Evolutionary conservation across 345 rosid genomes (phyloP).

Genomic region (Noccaea bulbosa): DNA sequence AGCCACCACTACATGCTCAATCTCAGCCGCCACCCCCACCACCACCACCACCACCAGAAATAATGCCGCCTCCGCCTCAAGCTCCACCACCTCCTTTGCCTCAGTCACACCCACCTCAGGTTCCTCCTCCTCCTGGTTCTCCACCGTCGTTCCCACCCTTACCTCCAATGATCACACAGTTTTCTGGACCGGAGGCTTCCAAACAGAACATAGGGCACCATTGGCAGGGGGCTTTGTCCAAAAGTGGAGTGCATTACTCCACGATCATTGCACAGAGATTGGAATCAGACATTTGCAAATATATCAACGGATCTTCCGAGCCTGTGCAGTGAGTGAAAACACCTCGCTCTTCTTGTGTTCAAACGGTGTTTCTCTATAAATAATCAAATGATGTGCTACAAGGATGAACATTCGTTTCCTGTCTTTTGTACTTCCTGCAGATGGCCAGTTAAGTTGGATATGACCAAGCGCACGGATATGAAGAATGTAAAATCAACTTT

Average conservation of each 20-base stretch:
- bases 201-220: constrained; percentile 51
- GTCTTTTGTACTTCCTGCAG: constrained; percentile 53
- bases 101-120: constrained; percentile 65
- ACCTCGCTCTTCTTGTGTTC: constrained; percentile 15
- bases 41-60: constrained; percentile 49
- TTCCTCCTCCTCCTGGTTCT: constrained; percentile 80
- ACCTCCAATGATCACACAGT: constrained; percentile 52
- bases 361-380: constrained; percentile 25
- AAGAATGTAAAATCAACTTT: constrained; percentile 79
- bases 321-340: constrained; percentile 72
- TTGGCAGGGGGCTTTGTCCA: constrained; percentile 88
- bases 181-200: constrained; percentile 52
- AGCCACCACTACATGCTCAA: constrained; percentile 50
- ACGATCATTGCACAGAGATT: constrained; percentile 71
- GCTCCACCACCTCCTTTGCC: constrained; percentile 71
- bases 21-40: constrained; percentile 52
- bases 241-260: constrained; percentile 94
- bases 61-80: constrained; percentile 54
- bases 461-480: constrained; percentile 93
- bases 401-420: constrained; percentile 29
- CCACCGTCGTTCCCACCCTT: constrained; percentile 61
- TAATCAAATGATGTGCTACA: constrained; percentile 29
- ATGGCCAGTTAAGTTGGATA: constrained; percentile 91
- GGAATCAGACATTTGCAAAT: constrained; percentile 79
- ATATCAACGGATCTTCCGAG: constrained; percentile 69